Evolutionary conservation across 768 basidiomycete genomes (phyloP).

Genomic region (Daedaleopsis nitida): DNA sequence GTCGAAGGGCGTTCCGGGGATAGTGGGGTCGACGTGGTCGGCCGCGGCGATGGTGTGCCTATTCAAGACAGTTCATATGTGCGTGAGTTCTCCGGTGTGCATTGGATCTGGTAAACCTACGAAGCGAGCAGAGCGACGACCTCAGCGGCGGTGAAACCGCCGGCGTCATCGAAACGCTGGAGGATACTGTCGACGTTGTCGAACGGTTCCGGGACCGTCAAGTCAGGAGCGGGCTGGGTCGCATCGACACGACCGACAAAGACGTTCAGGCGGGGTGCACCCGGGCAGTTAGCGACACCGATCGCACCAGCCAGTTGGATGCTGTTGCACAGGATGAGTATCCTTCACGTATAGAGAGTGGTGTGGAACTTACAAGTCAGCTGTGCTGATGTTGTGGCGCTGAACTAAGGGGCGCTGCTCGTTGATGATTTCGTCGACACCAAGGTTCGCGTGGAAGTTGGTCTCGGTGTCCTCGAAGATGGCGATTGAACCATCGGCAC

Average conservation of each 20-base stretch:
- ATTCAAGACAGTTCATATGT: too few relatives aligned
- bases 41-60: constrained; percentile 27
- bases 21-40: constrained; percentile 29
- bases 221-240: constrained; percentile 24
- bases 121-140: constrained; percentile 27
- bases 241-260: constrained; percentile 33
- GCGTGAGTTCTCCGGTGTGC: too few relatives aligned
- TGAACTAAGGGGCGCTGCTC: constrained; percentile 24
- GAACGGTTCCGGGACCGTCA: constrained; percentile 29
- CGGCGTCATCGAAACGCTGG: constrained; percentile 27
- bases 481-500: constrained; percentile 50
- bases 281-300: constrained; percentile 29
- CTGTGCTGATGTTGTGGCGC: constrained; percentile 24
- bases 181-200: constrained; percentile 29
- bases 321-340: neutral
- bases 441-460: constrained; percentile 42
- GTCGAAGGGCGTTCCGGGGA: constrained; percentile 32
- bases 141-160: constrained; percentile 25
- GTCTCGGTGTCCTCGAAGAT: constrained; percentile 45
- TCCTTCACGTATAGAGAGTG: too few relatives aligned
- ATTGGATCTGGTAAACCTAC: neutral
- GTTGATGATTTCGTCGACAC: constrained; percentile 29
- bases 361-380: constrained; percentile 14
- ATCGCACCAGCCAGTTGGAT: constrained; percentile 27
- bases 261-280: constrained; percentile 41